Percentiles rank a stretch among this genome's conserved stretches.
Evolutionary conservation across 2,329 filamentous ascomycete species (phyloP).

Genomic region (Aspergillus persii): DNA sequence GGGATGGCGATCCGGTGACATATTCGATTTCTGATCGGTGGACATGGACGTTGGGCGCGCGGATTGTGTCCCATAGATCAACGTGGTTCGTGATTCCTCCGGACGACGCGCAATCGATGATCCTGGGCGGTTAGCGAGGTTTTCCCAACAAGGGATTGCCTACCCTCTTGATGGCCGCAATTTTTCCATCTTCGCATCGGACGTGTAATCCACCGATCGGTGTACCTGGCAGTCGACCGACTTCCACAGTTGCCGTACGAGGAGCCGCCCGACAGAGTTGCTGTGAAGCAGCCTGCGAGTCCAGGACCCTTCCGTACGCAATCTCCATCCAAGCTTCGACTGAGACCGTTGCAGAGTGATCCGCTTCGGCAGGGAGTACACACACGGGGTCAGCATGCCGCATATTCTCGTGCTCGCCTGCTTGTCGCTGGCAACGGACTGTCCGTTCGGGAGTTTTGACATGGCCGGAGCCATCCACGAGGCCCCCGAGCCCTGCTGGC

Average conservation of each 20-base stretch:
- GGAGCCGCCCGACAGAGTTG: constrained; percentile 21
- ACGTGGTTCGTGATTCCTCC: constrained; percentile 25
- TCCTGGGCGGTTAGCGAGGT: constrained; percentile 8
- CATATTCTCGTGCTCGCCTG: constrained; percentile 21
- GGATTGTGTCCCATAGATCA: constrained; percentile 24
- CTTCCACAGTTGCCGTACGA: constrained; percentile 19
- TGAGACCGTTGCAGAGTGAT: neutral
- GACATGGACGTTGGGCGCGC: constrained; percentile 18
- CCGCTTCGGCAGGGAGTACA: constrained; percentile 17
- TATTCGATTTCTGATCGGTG: constrained; percentile 18
- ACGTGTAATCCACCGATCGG: constrained; percentile 14
- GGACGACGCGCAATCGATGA: constrained; percentile 19
- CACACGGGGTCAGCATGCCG: constrained; percentile 18
- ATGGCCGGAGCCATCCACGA: constrained; percentile 25
- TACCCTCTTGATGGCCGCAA: constrained; percentile 15
- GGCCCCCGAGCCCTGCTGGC: constrained; percentile 18
- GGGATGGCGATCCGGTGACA: neutral
- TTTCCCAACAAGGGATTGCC: no score
- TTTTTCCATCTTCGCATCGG: constrained; percentile 18
- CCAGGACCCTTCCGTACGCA: constrained; percentile 23
- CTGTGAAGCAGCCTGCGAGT: constrained; percentile 18
- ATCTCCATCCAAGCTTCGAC: neutral
- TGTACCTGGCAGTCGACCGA: constrained; percentile 15
- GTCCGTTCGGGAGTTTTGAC: constrained; percentile 16
- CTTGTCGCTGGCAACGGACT: constrained; percentile 22